These are phyloP conservation scores for Argentina anserina DNA, from an alignment of 306 rosid genomes.

Conservation along the genomic window DNA sequence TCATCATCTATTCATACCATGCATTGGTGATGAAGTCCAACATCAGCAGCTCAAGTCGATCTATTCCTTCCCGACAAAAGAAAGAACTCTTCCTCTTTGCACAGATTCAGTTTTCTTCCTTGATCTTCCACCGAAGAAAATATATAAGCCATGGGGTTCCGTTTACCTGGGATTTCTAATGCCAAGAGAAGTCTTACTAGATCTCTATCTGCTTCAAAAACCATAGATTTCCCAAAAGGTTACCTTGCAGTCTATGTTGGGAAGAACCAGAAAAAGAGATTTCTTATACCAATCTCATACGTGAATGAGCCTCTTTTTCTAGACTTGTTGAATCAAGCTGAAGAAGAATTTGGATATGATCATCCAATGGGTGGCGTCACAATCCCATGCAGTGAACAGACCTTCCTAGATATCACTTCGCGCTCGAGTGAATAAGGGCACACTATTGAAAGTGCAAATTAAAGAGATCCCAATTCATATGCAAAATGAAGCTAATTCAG, in stretches of 20 bases:
- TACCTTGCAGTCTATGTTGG: slow-evolving; percentile 51
- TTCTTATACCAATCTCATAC: slow-evolving; percentile 34
- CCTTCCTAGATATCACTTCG: slow-evolving; percentile 32
- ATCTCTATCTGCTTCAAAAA: neutral
- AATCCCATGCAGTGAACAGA: slow-evolving; percentile 42
- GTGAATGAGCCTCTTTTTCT: slow-evolving; percentile 41
- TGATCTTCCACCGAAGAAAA: neutral
- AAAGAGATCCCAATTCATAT: neutral
- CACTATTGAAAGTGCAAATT: too few relatives aligned
- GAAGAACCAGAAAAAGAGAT: slow-evolving; percentile 29
- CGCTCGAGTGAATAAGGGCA: neutral
- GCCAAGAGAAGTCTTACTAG: neutral
- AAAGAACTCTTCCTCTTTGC: neutral
- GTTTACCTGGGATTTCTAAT: neutral
- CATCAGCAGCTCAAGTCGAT: neutral
- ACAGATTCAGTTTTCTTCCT: neutral
- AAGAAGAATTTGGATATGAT: slow-evolving; percentile 44
- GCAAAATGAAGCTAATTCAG: neutral
- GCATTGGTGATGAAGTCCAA: neutral
- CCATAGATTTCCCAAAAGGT: slow-evolving; percentile 38
- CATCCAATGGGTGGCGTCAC: slow-evolving; percentile 57
- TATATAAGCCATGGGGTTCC: neutral
- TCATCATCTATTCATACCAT: neutral
- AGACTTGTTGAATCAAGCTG: slow-evolving; percentile 33
- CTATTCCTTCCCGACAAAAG: neutral